Evolutionary conservation across 352 stramenopile species (phyloP), one percentile per base, ranked within the genome.

Genomic region (Pythium scleroteichum): DNA sequence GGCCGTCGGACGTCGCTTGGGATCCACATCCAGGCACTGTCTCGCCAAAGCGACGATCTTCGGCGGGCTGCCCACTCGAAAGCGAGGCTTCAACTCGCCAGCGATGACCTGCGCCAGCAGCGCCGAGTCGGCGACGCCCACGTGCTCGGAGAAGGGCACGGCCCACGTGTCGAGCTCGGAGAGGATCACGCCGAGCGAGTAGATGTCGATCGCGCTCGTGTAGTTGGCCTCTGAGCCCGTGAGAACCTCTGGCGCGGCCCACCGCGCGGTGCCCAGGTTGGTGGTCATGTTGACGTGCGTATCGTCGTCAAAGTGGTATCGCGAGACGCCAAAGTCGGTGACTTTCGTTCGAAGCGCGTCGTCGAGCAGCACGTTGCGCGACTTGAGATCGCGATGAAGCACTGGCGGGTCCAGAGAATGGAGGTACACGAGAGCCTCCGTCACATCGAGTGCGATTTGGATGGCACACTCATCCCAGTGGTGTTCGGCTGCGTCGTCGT

Each of bases 231-330:
- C 32, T 3, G 17, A 50, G 5, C 82, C 82, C 3, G 68, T 51
- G 23, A 97, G 69, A n/a, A 87, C 64, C 51, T 88, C 79, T 0
- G 79, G 79, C 8, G 79, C 79, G 24, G 76, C 68, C 79, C 79
- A 88, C 22, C 79, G 75, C 44, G 75, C 79, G 7, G 82, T 90
- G 3, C 78, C 41, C 17, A 48, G 14, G 41, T 26, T 26, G 2
- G 41, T 48, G 17, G 41, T 48, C 41, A 48, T 23, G 17, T 23
- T 5, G 5, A 48, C 19, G 41, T 48, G 41, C 19, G 82, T 62
- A 12, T 61, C 42, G 16, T 72, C 58, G 38, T 71, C 56, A 35
- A 77, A 56, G 46, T 68, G 64, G 12, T 79, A 77, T 0, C 75
- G 79, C 44, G 75, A 83, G 3, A 82, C 64, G 0, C 79, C 78